Base-by-base conservation (phyloP, 176 grass and related monocot species). In the Oryza punctata region DNA sequence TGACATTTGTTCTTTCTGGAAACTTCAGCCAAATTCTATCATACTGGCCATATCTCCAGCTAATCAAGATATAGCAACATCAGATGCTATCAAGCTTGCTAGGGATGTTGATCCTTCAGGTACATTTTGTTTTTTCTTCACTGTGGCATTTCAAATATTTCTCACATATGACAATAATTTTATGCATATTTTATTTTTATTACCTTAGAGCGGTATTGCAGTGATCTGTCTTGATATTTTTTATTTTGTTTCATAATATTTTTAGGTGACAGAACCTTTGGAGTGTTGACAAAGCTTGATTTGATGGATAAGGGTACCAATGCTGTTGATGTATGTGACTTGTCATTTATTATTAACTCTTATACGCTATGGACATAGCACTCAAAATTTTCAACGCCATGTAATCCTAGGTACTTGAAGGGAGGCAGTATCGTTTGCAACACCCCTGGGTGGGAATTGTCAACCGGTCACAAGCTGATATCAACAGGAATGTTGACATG, bases 301-400 rank as follows among this genome's bases (percentile, higher is more conserved):
- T 80, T 99, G 67, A 99, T 99, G 97, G 97, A 99, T 84, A 91
- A 99, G 91, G 97, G 97, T 76, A 99, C 97, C 86, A 96, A 99
- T 75, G 93, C 97, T 69, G 85, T 94, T 52, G 97, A 99, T 94
- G 97, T 99, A 89, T 67, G 91, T 59, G 26, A 47, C 30, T 77
- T 83, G 82, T 44, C 63, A 67, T 23, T 75, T 67, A 16, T 73
- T 80, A 14, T 24, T 18, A 65, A 30, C 65, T 88, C 65, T 88
- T 16, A 30, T 63, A 27, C 18, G 9, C 1, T 44, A 60, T 24
- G 24, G 10, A 87, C 27, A 46, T 65, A 74, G 18, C 35, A 70
- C 63, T 73, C 21, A 70, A 76, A 52, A 33, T 33, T 71, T 81
- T 26, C 26, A 60, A 91, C 12, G 40, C 64, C 30, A 67, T 88